phyloP scores from a whole-genome alignment of 257 asterid species.

The Paraleonurus japonicus region DNA sequence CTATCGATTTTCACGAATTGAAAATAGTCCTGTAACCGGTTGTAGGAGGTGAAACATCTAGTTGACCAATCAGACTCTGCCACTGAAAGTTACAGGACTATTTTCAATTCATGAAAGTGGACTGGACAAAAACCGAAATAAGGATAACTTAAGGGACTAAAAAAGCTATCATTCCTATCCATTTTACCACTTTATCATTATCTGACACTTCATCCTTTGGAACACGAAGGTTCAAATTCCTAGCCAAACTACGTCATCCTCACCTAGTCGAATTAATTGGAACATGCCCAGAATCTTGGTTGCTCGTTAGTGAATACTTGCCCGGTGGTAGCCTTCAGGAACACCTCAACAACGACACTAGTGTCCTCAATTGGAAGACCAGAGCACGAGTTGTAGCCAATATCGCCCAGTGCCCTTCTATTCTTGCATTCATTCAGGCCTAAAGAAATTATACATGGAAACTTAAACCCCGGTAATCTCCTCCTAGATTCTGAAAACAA shows the following conservation, averaged over 20 bases:
- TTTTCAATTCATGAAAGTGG: too few relatives aligned
- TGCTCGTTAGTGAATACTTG: slow-evolving; percentile 69
- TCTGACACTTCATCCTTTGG: slow-evolving; percentile 10
- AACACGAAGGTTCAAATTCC: slow-evolving; percentile 54
- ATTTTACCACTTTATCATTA: background rate
- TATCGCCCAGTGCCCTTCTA: slow-evolving; percentile 62
- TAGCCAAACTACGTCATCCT: slow-evolving; percentile 59
- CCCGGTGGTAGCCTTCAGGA: slow-evolving; percentile 72
- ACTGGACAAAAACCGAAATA: too few relatives aligned
- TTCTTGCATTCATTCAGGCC: slow-evolving; percentile 57
- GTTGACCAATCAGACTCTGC: too few relatives aligned
- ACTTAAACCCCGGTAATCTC: slow-evolving; percentile 69
- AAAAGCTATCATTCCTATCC: too few relatives aligned
- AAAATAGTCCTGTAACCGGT: too few relatives aligned
- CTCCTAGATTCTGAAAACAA: slow-evolving; percentile 51
- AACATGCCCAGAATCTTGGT: slow-evolving; percentile 61
- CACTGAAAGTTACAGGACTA: too few relatives aligned
- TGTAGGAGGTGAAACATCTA: too few relatives aligned
- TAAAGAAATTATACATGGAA: slow-evolving; percentile 58
- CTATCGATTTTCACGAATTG: too few relatives aligned
- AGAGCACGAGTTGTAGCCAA: slow-evolving; percentile 61
- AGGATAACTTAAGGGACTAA: too few relatives aligned
- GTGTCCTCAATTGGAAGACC: slow-evolving; percentile 63
- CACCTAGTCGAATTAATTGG: slow-evolving; percentile 64
- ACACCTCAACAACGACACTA: slow-evolving; percentile 40